Percentiles rank a stretch among this genome's conserved stretches.
These are phyloP conservation scores for Linnemannia zychae DNA, from an alignment of 192 early-diverging fungal genomes.

Conservation along the genomic window DNA sequence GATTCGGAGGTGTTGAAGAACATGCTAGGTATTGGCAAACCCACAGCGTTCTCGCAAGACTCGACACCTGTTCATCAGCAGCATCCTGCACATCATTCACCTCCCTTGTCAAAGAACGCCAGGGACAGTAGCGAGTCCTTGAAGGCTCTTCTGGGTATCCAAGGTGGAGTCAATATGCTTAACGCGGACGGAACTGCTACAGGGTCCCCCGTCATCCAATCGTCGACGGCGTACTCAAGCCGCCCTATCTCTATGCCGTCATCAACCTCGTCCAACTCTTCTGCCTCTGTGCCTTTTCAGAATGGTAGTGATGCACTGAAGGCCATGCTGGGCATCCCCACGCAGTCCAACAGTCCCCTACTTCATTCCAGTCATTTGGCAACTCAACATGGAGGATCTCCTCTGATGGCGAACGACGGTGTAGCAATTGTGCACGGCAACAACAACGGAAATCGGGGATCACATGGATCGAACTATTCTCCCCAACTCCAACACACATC, in stretches of 20 bases:
- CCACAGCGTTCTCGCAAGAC: slow-evolving; percentile 1
- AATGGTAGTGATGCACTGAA: slow-evolving; percentile 44
- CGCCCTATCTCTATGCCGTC: slow-evolving; percentile 18
- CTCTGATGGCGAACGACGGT: background rate
- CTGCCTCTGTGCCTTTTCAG: slow-evolving; percentile 20
- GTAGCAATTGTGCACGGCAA: slow-evolving; percentile 5
- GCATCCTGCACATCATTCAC: background rate
- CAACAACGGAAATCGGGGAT: slow-evolving; percentile 6
- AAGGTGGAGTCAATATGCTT: slow-evolving; percentile 16
- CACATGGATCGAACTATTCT: slow-evolving; percentile 42
- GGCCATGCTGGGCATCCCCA: slow-evolving; percentile 36
- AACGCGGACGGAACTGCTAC: slow-evolving; percentile 7
- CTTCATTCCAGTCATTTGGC: slow-evolving; percentile 1
- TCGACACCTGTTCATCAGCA: slow-evolving; percentile 6
- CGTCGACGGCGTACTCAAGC: slow-evolving; percentile 1
- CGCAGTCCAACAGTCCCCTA: slow-evolving; percentile 10
- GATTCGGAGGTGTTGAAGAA: slow-evolving; percentile 50
- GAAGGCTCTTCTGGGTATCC: slow-evolving; percentile 42
- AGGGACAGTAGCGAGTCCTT: slow-evolving; percentile 37
- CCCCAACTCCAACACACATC: slow-evolving; percentile 30
- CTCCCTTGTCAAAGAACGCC: background rate
- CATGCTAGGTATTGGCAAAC: slow-evolving; percentile 54
- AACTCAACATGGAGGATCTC: slow-evolving; percentile 6
- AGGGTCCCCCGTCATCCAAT: slow-evolving; percentile 31
- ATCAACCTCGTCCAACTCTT: slow-evolving; percentile 3